Evolutionary conservation across 1,284 basidiomycete genomes (phyloP).

Genomic region (Malassezia arunalokei): DNA sequence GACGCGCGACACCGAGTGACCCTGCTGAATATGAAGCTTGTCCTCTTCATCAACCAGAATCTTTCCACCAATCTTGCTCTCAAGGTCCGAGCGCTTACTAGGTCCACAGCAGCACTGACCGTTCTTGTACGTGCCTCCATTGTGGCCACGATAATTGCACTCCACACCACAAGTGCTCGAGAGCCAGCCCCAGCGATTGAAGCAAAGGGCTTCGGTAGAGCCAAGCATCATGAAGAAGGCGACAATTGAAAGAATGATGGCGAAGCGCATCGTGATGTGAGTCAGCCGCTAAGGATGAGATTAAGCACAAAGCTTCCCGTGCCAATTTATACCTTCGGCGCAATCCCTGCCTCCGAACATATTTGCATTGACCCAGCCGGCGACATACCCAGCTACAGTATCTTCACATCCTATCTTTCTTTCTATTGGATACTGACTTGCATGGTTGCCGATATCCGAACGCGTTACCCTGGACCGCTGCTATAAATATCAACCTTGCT

Average conservation of each 20-base stretch:
- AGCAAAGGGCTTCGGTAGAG: background rate
- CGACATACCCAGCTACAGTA: no score
- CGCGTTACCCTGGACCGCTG: no score
- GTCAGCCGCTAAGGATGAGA: no score
- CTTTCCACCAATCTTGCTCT: background rate
- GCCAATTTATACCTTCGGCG: no score
- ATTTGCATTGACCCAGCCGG: no score
- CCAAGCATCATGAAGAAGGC: background rate
- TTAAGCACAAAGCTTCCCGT: no score
- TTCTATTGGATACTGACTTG: no score
- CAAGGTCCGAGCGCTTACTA: background rate
- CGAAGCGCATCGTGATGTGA: background rate
- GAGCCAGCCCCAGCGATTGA: background rate
- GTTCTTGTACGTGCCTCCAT: background rate
- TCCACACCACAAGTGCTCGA: background rate
- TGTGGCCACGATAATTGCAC: background rate
- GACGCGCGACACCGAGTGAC: background rate
- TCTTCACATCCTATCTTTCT: no score
- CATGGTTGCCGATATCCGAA: no score
- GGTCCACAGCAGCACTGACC: conserved; percentile 1
- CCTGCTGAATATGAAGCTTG: background rate
- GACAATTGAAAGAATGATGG: background rate
- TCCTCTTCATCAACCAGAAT: background rate
- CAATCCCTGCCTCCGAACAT: no score
- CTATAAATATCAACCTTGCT: no score